A percentile compares a stretch with the other conserved stretches of the same genome.
Evolutionary conservation across 495 filamentous ascomycete species (phyloP).

Genomic region (Lasiosphaeris hirsuta): DNA sequence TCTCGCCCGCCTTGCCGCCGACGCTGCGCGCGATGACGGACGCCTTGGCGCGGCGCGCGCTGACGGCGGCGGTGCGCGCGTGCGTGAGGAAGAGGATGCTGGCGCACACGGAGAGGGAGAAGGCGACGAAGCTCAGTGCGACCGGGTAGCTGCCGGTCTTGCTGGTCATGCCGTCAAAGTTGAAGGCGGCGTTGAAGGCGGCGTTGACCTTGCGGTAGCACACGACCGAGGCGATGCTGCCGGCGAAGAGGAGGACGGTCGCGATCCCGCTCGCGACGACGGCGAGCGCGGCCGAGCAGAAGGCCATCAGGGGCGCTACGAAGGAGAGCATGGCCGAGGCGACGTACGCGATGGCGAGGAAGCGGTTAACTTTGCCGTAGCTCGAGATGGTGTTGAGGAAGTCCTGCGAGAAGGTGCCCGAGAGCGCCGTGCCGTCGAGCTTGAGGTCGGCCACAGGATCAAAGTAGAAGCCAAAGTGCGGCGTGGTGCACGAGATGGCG

Average conservation of each 20-base stretch:
- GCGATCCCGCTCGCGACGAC: slow-evolving; percentile 22
- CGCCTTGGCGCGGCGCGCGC: not conserved
- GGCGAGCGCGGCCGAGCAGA: slow-evolving; percentile 17
- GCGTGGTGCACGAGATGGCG: slow-evolving; percentile 23
- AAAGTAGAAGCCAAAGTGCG: slow-evolving; percentile 33
- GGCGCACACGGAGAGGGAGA: slow-evolving; percentile 17
- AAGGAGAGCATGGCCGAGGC: slow-evolving; percentile 22
- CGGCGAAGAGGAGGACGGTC: slow-evolving; percentile 28
- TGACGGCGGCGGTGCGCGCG: not conserved
- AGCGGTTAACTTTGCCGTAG: slow-evolving; percentile 26
- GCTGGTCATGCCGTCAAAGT: slow-evolving; percentile 23
- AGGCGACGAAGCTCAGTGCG: slow-evolving; percentile 28
- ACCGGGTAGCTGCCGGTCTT: slow-evolving; percentile 20
- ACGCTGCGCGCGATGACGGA: slow-evolving; percentile 12
- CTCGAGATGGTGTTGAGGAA: slow-evolving; percentile 22
- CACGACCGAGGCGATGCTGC: slow-evolving; percentile 23
- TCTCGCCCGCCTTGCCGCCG: slow-evolving; percentile 12
- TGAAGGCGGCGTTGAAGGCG: slow-evolving; percentile 29
- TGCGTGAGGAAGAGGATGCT: slow-evolving; percentile 15
- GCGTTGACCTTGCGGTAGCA: slow-evolving; percentile 23
- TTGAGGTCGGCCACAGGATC: slow-evolving; percentile 31
- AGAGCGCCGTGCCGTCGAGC: slow-evolving; percentile 25
- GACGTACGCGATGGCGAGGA: slow-evolving; percentile 31
- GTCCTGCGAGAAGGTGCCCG: slow-evolving; percentile 16
- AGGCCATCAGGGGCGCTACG: slow-evolving; percentile 23